Evolutionary conservation across 768 basidiomycete genomes (phyloP).

Genomic region (Lentinula boryana): DNA sequence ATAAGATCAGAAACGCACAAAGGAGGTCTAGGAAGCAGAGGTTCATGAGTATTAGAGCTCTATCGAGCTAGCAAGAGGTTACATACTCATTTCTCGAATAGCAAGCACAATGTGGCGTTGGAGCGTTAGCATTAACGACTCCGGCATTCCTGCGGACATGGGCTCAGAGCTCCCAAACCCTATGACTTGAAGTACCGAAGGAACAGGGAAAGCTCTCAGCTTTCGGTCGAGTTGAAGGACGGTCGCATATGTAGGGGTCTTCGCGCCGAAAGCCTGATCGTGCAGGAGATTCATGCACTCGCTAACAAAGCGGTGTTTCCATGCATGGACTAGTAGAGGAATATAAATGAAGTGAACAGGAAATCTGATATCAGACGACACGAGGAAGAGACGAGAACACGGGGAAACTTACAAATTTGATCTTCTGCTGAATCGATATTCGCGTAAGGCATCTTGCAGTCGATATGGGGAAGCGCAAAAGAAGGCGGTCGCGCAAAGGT

Average conservation of each 20-base stretch:
- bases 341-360: constrained; percentile 3
- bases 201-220: constrained; percentile 62
- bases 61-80: background rate
- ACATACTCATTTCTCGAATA: constrained; percentile 64
- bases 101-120: constrained; percentile 66
- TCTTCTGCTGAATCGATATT: constrained; percentile 43
- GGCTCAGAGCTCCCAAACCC: constrained; percentile 56
- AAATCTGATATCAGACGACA: background rate
- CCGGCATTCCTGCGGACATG: constrained; percentile 37
- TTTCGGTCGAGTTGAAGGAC: constrained; percentile 64
- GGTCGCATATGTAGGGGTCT: constrained; percentile 60
- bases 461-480: constrained; percentile 60
- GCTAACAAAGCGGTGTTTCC: constrained; percentile 65
- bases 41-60: background rate
- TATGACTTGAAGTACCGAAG: constrained; percentile 58
- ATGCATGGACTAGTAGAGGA: constrained; percentile 45
- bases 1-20: constrained; percentile 15
- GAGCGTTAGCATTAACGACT: constrained; percentile 48
- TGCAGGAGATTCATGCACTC: constrained; percentile 67
- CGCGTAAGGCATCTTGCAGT: constrained; percentile 54
- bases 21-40: constrained; percentile 43
- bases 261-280: constrained; percentile 68
- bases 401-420: constrained; percentile 44
- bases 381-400: background rate
- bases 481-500: constrained; percentile 69